Evolutionary conservation across 176 grass and related monocot species (phyloP).

Genomic region (Melocanna baccifera): DNA sequence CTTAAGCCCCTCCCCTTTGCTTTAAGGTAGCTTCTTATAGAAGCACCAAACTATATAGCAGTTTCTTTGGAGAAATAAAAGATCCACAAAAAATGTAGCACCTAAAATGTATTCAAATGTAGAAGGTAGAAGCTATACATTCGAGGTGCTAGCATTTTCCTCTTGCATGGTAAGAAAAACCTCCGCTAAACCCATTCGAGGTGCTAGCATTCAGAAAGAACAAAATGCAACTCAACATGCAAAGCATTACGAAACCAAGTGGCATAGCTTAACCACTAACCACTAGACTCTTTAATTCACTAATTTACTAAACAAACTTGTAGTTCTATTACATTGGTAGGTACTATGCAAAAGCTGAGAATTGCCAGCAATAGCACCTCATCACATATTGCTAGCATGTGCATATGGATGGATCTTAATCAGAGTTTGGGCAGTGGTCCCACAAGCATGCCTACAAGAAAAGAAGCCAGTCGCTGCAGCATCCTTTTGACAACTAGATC

Average conservation of each 20-base stretch:
- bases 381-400: not conserved
- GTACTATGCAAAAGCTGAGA: not conserved
- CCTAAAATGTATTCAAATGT: not conserved
- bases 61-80: not conserved
- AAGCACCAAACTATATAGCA: not conserved
- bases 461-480: not conserved
- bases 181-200: not conserved
- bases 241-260: not conserved
- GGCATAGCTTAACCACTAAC: too few relatives aligned
- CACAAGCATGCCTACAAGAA: not conserved
- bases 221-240: not conserved
- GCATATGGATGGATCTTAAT: slow-evolving; percentile 6
- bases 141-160: not conserved
- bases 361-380: not conserved
- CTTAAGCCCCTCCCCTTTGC: not conserved
- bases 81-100: not conserved
- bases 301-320: not conserved
- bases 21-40: not conserved
- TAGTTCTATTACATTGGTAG: not conserved
- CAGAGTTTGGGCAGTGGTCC: not conserved
- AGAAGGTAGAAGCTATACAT: not conserved
- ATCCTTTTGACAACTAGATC: not conserved
- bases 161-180: not conserved
- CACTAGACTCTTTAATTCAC: not conserved
- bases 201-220: not conserved